phyloP scores from a whole-genome alignment of 805 yeast species.

The Candida ipomoeae region DNA sequence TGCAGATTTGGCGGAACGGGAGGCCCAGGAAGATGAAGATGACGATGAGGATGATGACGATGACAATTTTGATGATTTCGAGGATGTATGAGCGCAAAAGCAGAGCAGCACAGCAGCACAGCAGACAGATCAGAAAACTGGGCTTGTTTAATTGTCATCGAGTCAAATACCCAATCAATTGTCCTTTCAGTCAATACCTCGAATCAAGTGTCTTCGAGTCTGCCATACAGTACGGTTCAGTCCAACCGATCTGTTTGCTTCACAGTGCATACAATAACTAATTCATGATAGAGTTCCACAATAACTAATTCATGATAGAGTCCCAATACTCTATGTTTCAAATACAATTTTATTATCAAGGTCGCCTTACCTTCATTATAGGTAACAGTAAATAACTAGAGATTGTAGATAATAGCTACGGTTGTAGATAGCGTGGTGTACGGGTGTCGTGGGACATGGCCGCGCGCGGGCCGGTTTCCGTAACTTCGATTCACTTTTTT shows the following conservation, averaged over 20 bases:
- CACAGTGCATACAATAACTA: neutral
- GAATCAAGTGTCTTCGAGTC: too few species aligned
- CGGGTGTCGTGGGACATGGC: neutral
- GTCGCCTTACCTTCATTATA: neutral
- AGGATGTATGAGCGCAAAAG: slow-evolving; percentile 16
- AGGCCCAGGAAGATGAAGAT: slow-evolving; percentile 57
- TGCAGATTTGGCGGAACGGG: slow-evolving; percentile 68
- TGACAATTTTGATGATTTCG: slow-evolving; percentile 33
- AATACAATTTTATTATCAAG: too few species aligned
- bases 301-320: too few species aligned
- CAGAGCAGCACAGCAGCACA: too few species aligned
- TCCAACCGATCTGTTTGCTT: neutral
- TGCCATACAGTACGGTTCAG: too few species aligned
- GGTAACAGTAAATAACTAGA: neutral
- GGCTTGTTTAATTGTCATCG: too few species aligned
- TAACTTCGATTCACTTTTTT: neutral
- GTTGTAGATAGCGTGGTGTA: neutral
- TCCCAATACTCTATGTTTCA: too few species aligned
- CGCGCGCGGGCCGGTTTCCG: slow-evolving; percentile 4
- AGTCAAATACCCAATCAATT: too few species aligned
- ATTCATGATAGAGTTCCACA: too few species aligned
- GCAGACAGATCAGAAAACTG: too few species aligned
- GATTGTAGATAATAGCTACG: neutral
- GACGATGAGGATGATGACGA: slow-evolving; percentile 47
- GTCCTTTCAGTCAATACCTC: too few species aligned